Evolutionary conservation across 2,329 filamentous ascomycete genomes (phyloP), one percentile per base, ranked within the genome.

Genomic region (Fusarium tricinctum): DNA sequence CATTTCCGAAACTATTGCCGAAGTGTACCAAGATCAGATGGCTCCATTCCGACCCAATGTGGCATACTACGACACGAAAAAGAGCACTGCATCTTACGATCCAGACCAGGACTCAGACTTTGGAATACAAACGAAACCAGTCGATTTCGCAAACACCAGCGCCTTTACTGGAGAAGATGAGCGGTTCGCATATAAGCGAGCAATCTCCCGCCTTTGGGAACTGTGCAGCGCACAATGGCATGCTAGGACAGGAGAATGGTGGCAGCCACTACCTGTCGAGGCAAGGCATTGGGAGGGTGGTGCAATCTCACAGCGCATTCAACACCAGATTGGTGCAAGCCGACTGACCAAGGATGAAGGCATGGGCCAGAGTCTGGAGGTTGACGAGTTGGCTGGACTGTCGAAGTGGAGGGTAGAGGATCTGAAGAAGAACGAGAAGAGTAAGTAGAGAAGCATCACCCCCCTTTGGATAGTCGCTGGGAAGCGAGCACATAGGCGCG

Each of bases 131-230:
- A 72, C 72, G 40, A 74, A 69, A n/a, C 53, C 40, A 10, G 78
- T 86, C n/a, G 86, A 95, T 74, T 96, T 95, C 74, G 86, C 83
- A 49, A 88, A 90, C 66, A 85, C 89, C 1, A 81, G 84, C 13
- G 88, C 86, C 0, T 91, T 95, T 73, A 94, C 91, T 0, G 92
- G 92, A 14, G 91, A 94, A 75, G 92, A 95, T 76, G 92, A 95
- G 77, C 84, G 88, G 14, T 96, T 96, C 75, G 92, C 92, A 0
- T 94, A 93, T 71, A 92, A 92, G 78, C 84, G 92, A 23, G 92
- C 92, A 3, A 84, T 88, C 43, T 92, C 90, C 68, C 82, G 92
- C n/a, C 80, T 96, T 5, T 96, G 92, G 92, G 92, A 96, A 79
- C 88, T 96, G 75, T 95, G 92, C 77, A 88, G 91, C 19, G 83